Base-by-base conservation (phyloP, 2,329 filamentous ascomycete genomes). In the Colletotrichum sojae region DNA sequence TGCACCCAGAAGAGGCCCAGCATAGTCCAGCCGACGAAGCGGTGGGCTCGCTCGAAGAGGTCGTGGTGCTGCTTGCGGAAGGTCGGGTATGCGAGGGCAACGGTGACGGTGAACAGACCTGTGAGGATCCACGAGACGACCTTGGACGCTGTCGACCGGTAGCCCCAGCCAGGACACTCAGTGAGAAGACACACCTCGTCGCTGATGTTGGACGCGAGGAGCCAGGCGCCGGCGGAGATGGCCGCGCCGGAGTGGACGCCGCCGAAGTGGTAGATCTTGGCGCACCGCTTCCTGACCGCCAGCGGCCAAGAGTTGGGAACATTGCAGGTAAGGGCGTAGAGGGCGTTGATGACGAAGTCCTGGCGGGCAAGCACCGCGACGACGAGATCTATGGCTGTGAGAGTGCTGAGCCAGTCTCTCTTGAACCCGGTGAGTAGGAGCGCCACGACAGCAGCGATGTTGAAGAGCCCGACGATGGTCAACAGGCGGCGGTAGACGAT, bases 1-100 rank as follows among this genome's bases (percentile, higher is more conserved):
- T 92, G 87, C 0, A 76, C 84, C 87, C 92, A 92, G 75, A 94
- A 90, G 22, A 94, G 79, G 1, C 79, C 83, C 6, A 94, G 82
- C 10, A 88, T 83, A 8, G 85, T 83, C 81, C 81, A 82, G 22
- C 81, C 81, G 25, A 82, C 79, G 65, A 83, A 82, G 20, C 81
- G 80, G 68, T 83, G 81, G 60, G 82, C 79, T 13, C 75, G 76
- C 71, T 83, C 81, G 60, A 82, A 83, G 6, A 78, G 73, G 68
- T 83, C 82, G 71, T 82, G 81, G 71, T 82, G 78, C 57, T 83
- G 85, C 72, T 84, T 83, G n/a, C 92, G 89, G 73, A 94, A 83
- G 8, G 78, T 76, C 2, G 92, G 92, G 76, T 91, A 86, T 1
- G 92, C 90, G 53, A 89, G 55, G 3, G 31, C 86, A 49, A 83